These are phyloP conservation scores for Populus ilicifolia DNA, from an alignment of 345 rosid genomes.

Conservation along the genomic window DNA sequence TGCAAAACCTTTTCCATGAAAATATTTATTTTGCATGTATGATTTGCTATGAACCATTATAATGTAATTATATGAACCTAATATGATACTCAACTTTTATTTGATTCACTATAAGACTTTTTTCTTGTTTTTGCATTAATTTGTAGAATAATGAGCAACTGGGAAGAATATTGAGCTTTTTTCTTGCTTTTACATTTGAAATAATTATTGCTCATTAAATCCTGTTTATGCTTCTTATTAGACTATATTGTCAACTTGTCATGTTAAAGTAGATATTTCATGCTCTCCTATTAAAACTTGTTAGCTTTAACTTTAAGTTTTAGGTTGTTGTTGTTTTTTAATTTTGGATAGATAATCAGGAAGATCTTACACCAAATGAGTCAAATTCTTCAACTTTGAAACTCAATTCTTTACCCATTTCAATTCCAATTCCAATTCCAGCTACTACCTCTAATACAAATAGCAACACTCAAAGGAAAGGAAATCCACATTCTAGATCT, in stretches of 20 bases:
- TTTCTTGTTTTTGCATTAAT: neutral
- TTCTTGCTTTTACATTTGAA: neutral
- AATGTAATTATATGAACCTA: too few relatives aligned
- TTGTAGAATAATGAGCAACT: neutral
- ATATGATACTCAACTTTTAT: neutral
- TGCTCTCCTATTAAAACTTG: slow-evolving; percentile 32
- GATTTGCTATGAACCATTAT: neutral
- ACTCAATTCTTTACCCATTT: too few relatives aligned
- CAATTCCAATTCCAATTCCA: too few relatives aligned
- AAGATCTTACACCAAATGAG: too few relatives aligned
- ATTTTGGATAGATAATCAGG: too few relatives aligned
- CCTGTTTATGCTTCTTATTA: slow-evolving; percentile 29
- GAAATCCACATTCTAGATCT: too few relatives aligned
- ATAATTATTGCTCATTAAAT: slow-evolving; percentile 10
- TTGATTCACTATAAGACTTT: neutral
- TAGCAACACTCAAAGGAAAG: too few relatives aligned
- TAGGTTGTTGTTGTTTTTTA: too few relatives aligned
- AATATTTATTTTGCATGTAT: neutral
- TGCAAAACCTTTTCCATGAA: neutral
- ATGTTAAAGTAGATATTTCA: slow-evolving; percentile 29
- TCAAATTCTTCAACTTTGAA: too few relatives aligned
- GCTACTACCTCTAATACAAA: too few relatives aligned
- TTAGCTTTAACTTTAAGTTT: too few relatives aligned
- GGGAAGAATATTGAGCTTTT: too few relatives aligned
- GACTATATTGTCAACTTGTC: slow-evolving; percentile 18